phyloP scores from a whole-genome alignment of 768 basidiomycete species.

The Kwoniella sp. region DNA sequence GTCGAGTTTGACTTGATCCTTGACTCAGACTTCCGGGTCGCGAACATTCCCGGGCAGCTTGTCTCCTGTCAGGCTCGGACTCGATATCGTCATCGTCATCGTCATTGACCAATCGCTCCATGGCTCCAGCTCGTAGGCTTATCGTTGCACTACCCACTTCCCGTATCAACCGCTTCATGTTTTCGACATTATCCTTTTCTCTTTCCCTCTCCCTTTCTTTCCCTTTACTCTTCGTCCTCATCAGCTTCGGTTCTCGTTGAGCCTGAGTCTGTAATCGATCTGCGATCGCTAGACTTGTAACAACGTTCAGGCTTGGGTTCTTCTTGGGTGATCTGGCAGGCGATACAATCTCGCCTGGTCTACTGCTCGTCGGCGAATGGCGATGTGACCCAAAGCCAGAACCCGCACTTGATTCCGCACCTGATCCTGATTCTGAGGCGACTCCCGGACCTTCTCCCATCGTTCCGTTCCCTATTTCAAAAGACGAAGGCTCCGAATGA shows the following conservation, averaged over 20 bases:
- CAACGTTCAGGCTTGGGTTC: neutral
- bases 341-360: neutral
- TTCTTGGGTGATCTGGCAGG: constrained; percentile 16
- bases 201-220: constrained; percentile 21
- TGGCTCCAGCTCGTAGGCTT: constrained; percentile 34
- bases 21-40: neutral
- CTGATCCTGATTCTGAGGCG: neutral
- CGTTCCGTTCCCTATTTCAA: too few relatives aligned
- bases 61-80: neutral
- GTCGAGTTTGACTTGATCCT: neutral
- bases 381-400: neutral
- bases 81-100: constrained; percentile 32
- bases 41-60: too few relatives aligned
- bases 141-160: constrained; percentile 48
- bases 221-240: constrained; percentile 17
- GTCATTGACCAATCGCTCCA: constrained; percentile 31
- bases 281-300: neutral
- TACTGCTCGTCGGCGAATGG: neutral
- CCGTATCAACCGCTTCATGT: constrained; percentile 9
- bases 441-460: too few relatives aligned
- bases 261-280: neutral
- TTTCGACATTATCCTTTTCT: constrained; percentile 14
- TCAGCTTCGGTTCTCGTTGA: constrained; percentile 9
- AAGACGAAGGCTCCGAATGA: too few relatives aligned
- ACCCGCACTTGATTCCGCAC: neutral